Conservation (phyloP, 352 stramenopile species). For the Phytophthora sp. region DNA sequence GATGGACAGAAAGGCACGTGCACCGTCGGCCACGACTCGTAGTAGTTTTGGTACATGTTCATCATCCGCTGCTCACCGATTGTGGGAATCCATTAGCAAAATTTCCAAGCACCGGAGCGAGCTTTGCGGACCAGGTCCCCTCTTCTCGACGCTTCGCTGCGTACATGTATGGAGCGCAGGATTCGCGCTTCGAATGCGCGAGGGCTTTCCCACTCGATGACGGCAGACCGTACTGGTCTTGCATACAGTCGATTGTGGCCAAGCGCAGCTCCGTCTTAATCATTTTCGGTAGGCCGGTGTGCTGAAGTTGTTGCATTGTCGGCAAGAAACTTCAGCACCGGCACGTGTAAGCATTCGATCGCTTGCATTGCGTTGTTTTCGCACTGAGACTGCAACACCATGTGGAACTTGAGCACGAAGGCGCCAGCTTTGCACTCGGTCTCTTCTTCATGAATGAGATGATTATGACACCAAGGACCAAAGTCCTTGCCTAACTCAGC, state of each 20-base stretch:
- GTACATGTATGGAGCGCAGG: not conserved
- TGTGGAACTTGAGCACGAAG: not conserved
- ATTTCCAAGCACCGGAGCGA: conserved; percentile 1
- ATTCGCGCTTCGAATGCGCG: not conserved
- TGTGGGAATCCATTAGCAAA: not conserved
- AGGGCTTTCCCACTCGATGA: conserved; percentile 10
- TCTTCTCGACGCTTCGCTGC: not conserved
- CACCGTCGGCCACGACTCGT: too few relatives aligned
- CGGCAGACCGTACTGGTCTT: not conserved
- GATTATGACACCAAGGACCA: too few relatives aligned
- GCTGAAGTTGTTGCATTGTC: conserved; percentile 10
- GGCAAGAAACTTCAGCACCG: not conserved
- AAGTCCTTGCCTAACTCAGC: too few relatives aligned
- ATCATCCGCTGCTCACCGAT: not conserved
- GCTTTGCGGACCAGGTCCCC: conserved; percentile 4
- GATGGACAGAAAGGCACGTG: too few relatives aligned
- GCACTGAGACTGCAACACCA: not conserved
- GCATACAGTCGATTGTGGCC: conserved; percentile 1
- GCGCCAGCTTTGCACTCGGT: not conserved
- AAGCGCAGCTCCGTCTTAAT: not conserved
- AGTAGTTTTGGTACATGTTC: too few relatives aligned
- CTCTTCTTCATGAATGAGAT: not conserved
- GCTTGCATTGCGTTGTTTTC: conserved; percentile 1
- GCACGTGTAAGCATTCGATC: conserved; percentile 2
- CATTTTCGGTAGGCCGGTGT: conserved; percentile 2